Percentiles rank a stretch among this genome's conserved stretches.
Evolutionary conservation across 768 basidiomycete species (phyloP).

Genomic region (Suillus plorans): DNA sequence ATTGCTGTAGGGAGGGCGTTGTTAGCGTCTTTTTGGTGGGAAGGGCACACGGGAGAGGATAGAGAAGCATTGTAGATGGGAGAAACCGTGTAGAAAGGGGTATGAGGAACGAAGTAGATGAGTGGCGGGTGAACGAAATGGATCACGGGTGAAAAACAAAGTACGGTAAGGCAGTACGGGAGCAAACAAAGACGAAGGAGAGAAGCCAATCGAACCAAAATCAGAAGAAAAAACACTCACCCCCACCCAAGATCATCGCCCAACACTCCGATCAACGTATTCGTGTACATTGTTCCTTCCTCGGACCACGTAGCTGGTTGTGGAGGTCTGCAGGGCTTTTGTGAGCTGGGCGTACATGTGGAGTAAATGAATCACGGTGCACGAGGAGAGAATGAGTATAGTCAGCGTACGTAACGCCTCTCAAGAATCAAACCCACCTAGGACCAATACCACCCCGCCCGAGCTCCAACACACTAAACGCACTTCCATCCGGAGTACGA

Average conservation of each 20-base stretch:
- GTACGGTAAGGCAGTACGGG: not conserved
- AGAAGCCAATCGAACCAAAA: not conserved
- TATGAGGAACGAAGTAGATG: not conserved
- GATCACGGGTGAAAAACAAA: not conserved
- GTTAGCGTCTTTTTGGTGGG: not conserved
- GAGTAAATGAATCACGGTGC: not conserved
- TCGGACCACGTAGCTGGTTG: constrained; percentile 14
- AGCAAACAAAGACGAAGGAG: no score
- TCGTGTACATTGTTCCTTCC: constrained; percentile 15
- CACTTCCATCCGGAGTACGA: not conserved
- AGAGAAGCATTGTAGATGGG: no score
- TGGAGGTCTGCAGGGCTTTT: not conserved
- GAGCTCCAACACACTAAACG: not conserved
- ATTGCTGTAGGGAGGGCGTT: constrained; percentile 28
- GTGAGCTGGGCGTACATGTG: not conserved
- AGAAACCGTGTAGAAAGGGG: not conserved
- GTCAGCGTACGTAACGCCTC: not conserved
- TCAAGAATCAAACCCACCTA: not conserved
- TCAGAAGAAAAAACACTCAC: constrained; percentile 35
- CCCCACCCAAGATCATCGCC: constrained; percentile 50
- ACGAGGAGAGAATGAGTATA: not conserved
- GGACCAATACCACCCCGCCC: not conserved
- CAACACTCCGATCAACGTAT: constrained; percentile 35
- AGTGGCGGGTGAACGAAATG: not conserved
- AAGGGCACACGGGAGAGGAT: not conserved